phyloP scores from a whole-genome alignment of 768 basidiomycete species.

The Podaxis sp. region DNA sequence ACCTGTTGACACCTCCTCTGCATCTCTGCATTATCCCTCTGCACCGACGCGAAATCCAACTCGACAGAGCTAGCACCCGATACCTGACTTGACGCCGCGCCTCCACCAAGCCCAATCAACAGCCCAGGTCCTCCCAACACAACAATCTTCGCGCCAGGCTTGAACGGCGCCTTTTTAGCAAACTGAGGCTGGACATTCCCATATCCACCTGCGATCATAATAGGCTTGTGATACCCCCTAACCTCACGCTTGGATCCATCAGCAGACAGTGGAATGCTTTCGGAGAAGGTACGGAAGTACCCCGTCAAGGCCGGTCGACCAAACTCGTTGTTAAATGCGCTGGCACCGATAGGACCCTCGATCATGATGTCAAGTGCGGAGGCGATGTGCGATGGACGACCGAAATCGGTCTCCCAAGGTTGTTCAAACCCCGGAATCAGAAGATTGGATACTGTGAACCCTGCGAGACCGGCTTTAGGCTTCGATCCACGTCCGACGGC shows the following conservation, averaged over 20 bases:
- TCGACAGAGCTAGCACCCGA: conserved; percentile 90
- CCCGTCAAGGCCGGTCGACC: conserved; percentile 90
- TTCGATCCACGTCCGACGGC: conserved; percentile 93
- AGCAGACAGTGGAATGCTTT: conserved; percentile 59
- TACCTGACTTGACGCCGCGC: conserved; percentile 92
- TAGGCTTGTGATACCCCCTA: conserved; percentile 98
- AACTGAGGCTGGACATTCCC: conserved; percentile 89
- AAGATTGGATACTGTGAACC: conserved; percentile 93
- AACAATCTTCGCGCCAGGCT: conserved; percentile 81
- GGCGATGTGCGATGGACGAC: conserved; percentile 87
- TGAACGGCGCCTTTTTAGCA: conserved; percentile 75
- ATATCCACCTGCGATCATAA: conserved; percentile 98
- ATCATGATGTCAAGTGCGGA: conserved; percentile 96
- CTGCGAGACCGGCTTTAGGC: conserved; percentile 92
- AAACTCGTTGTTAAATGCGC: conserved; percentile 98
- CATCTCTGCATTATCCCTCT: conserved; percentile 98
- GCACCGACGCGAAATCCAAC: conserved; percentile 96
- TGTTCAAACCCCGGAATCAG: conserved; percentile 89
- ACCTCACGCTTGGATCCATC: conserved; percentile 57
- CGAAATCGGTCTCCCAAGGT: conserved; percentile 96
- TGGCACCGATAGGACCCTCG: conserved; percentile 91
- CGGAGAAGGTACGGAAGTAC: conserved; percentile 94
- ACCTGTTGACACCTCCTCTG: conserved; percentile 96
- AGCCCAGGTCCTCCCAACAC: conserved; percentile 96
- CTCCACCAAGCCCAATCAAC: conserved; percentile 95